Percentiles rank a stretch among this genome's conserved stretches.
Conservation (phyloP, 1,284 basidiomycete species). For the Paramarasmius palmivorus region DNA sequence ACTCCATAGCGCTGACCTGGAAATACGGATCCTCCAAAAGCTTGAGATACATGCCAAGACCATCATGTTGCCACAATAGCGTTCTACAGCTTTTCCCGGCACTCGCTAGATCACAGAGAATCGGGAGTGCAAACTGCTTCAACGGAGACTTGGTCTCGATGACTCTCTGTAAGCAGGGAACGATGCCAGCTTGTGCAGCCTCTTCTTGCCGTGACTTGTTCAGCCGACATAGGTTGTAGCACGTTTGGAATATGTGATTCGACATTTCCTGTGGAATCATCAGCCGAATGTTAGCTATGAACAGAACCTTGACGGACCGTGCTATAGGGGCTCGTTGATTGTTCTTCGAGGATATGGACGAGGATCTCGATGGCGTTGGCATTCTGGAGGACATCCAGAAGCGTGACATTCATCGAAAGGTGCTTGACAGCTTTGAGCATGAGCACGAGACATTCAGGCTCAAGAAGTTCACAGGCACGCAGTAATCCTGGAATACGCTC, state of each 20-base stretch:
- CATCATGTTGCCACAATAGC: conserved; percentile 87
- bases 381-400: conserved; percentile 93
- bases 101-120: conserved; percentile 92
- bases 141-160: conserved; percentile 87
- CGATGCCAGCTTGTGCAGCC: conserved; percentile 92
- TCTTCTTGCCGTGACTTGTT: conserved; percentile 96
- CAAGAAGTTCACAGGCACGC: conserved; percentile 80
- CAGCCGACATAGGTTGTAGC: conserved; percentile 92
- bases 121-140: conserved; percentile 95
- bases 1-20: conserved; percentile 91
- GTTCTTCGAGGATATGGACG: conserved; percentile 81
- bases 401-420: conserved; percentile 87
- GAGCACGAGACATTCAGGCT: conserved; percentile 82
- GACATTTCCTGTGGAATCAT: conserved; percentile 75
- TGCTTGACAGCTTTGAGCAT: conserved; percentile 97
- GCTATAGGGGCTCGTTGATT: conserved; percentile 76
- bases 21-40: conserved; percentile 93
- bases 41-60: conserved; percentile 79
- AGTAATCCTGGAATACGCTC: conserved; percentile 61
- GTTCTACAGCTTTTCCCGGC: conserved; percentile 90
- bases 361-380: conserved; percentile 94
- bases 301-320: conserved; percentile 55
- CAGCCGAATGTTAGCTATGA: conserved; percentile 4
- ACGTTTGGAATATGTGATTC: conserved; percentile 92
- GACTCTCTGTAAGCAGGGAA: conserved; percentile 87